These are phyloP conservation scores for Spergularia bocconei DNA, from an alignment of 148 eudicot species.

Conservation along the genomic window DNA sequence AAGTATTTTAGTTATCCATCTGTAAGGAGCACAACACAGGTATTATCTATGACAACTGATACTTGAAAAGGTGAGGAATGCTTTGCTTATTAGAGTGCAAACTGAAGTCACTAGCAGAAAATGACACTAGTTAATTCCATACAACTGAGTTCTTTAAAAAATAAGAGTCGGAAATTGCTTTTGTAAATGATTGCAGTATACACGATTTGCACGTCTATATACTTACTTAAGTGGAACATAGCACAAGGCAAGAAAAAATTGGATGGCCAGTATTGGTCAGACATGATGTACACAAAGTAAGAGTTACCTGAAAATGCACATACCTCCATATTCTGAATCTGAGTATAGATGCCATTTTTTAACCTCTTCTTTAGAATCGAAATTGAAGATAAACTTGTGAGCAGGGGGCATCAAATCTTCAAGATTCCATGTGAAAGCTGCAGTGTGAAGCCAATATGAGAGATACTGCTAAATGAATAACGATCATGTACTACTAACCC, in stretches of 20 bases:
- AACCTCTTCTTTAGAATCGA: constrained; percentile 78
- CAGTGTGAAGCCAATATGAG: constrained; percentile 19
- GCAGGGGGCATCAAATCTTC: constrained; percentile 88
- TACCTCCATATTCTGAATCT: constrained; percentile 98
- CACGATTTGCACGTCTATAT: neutral
- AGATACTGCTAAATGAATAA: too few species aligned
- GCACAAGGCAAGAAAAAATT: neutral
- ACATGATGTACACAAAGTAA: constrained; percentile 16
- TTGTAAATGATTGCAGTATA: neutral
- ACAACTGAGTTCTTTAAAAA: neutral
- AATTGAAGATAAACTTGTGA: constrained; percentile 67
- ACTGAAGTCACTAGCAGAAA: constrained; percentile 1
- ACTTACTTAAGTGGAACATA: neutral
- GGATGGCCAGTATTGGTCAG: neutral
- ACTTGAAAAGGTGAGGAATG: neutral
- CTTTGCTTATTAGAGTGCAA: too few species aligned
- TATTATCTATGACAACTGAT: neutral
- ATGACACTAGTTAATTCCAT: neutral
- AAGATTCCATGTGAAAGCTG: constrained; percentile 83
- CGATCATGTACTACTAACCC: too few species aligned
- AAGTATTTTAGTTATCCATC: neutral
- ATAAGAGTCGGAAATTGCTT: neutral
- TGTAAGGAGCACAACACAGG: neutral
- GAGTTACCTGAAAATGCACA: constrained; percentile 24
- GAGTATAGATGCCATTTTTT: constrained; percentile 95